phyloP scores from a whole-genome alignment of 805 yeast species.

The Danielia oregonensis region DNA sequence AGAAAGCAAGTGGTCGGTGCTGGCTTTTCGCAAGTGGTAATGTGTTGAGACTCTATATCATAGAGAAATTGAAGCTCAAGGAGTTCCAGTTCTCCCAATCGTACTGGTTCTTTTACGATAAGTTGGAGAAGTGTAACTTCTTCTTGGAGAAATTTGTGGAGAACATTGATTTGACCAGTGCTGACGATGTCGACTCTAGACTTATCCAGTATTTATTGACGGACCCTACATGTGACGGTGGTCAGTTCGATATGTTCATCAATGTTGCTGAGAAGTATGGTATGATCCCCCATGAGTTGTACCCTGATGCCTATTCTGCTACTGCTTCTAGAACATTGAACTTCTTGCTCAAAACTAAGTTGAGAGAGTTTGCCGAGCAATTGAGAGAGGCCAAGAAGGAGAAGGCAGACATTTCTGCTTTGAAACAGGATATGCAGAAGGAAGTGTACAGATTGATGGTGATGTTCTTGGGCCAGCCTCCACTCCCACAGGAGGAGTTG shows the following conservation, averaged over 20 bases:
- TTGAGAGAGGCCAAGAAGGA: constrained; percentile 9
- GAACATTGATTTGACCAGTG: constrained; percentile 11
- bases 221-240: constrained; percentile 19
- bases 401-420: neutral
- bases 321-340: constrained; percentile 17
- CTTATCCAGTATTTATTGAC: constrained; percentile 14
- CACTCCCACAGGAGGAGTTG: constrained; percentile 10
- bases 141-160: constrained; percentile 14
- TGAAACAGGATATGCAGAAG: constrained; percentile 13
- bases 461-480: constrained; percentile 19
- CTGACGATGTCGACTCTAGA: constrained; percentile 13
- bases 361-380: constrained; percentile 19
- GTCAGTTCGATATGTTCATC: constrained; percentile 19
- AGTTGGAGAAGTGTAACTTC: constrained; percentile 18
- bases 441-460: constrained; percentile 18
- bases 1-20: constrained; percentile 17
- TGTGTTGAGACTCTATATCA: constrained; percentile 15
- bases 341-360: constrained; percentile 17
- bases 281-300: constrained; percentile 15
- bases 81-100: constrained; percentile 21
- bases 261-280: constrained; percentile 20
- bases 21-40: constrained; percentile 21
- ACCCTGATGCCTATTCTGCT: constrained; percentile 17
- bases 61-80: constrained; percentile 15
- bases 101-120: constrained; percentile 19